Conservation (phyloP, 2,329 filamentous ascomycete genomes). For the Fusarium nanum region DNA sequence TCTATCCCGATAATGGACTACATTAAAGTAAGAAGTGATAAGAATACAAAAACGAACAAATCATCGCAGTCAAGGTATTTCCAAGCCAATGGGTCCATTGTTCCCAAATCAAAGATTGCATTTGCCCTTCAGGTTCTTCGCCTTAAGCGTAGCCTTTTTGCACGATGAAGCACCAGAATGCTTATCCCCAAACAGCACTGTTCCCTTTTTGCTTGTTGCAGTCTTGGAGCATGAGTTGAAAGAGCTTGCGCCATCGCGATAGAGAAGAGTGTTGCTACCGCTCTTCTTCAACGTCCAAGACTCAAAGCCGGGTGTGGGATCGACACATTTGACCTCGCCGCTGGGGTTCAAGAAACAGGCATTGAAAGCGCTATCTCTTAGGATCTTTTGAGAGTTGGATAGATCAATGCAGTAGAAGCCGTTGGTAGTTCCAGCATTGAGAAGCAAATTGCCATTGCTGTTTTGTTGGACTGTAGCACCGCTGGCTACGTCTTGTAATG, state of each 20-base stretch:
- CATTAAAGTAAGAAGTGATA: neutral
- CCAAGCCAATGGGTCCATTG: no score
- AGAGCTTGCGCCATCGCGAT: slow-evolving; percentile 39
- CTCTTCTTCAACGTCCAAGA: slow-evolving; percentile 45
- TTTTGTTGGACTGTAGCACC: slow-evolving; percentile 46
- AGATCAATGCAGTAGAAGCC: slow-evolving; percentile 51
- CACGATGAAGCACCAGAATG: slow-evolving; percentile 37
- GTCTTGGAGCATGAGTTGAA: slow-evolving; percentile 46
- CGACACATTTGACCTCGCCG: slow-evolving; percentile 48
- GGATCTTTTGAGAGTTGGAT: slow-evolving; percentile 38
- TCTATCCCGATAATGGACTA: neutral
- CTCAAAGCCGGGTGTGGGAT: slow-evolving; percentile 48
- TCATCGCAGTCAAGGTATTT: neutral
- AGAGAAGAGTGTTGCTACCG: slow-evolving; percentile 38
- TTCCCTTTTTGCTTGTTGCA: slow-evolving; percentile 33
- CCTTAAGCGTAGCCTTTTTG: slow-evolving; percentile 43
- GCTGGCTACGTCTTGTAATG: slow-evolving; percentile 44
- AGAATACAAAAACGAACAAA: neutral
- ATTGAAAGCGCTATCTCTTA: slow-evolving; percentile 47
- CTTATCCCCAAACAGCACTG: slow-evolving; percentile 41
- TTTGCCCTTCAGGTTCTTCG: slow-evolving; percentile 44
- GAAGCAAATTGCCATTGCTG: slow-evolving; percentile 44
- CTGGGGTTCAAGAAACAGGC: slow-evolving; percentile 49
- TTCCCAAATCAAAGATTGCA: slow-evolving; percentile 35
- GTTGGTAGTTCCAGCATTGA: slow-evolving; percentile 39